A percentile compares a stretch with the other conserved stretches of the same genome.
These are phyloP conservation scores for Hyphopichia burtonii DNA, from an alignment of 1,139 yeast species.

Conservation along the genomic window DNA sequence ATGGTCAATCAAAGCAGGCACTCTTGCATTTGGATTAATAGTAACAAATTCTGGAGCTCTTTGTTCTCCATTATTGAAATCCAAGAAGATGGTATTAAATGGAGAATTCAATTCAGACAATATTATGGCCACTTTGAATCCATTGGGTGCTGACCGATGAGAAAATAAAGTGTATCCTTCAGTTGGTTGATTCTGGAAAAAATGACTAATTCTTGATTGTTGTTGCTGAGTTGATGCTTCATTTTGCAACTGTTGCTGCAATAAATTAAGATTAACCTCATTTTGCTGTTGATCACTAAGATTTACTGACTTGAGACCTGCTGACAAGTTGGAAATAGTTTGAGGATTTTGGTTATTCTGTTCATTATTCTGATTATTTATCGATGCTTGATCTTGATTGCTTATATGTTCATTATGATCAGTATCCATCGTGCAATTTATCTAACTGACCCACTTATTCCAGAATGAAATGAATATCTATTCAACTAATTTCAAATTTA, in stretches of 20 bases:
- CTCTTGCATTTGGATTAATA: constrained; percentile 91
- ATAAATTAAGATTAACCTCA: constrained; percentile 37
- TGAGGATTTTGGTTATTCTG: constrained; percentile 12
- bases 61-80: constrained; percentile 87
- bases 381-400: constrained; percentile 4
- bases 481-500: too few species aligned
- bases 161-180: constrained; percentile 87
- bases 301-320: constrained; percentile 48
- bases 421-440: constrained; percentile 1
- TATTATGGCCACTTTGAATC: constrained; percentile 92
- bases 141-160: constrained; percentile 94
- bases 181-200: constrained; percentile 74
- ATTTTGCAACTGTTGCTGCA: constrained; percentile 41
- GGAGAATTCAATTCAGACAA: constrained; percentile 78
- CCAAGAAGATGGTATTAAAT: constrained; percentile 82
- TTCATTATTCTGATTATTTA: constrained; percentile 6
- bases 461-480: too few species aligned
- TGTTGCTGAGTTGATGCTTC: constrained; percentile 36
- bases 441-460: neutral
- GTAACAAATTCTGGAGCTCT: constrained; percentile 90
- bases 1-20: constrained; percentile 92
- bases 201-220: constrained; percentile 63
- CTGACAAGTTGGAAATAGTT: constrained; percentile 47
- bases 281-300: constrained; percentile 44
- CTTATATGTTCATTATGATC: constrained; percentile 1